Conservation (phyloP, 768 basidiomycete species). For the Pleurotus tuber-regium region DNA sequence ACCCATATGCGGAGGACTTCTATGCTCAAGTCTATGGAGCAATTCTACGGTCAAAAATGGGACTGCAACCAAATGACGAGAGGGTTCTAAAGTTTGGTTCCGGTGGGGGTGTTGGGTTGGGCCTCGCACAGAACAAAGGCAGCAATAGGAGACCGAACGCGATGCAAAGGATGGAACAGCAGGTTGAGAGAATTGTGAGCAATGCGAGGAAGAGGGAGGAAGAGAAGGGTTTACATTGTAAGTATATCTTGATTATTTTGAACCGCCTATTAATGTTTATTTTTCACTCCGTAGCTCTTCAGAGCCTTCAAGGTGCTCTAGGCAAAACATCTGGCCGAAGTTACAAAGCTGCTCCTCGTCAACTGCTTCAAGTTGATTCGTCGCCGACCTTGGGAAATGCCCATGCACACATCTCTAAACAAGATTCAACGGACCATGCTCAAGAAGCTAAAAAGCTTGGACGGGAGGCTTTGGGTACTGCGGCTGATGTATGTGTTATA, state of each 20-base stretch:
- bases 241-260: no score
- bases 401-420: conserved; percentile 53
- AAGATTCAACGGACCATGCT: conserved; percentile 44
- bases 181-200: conserved; percentile 95
- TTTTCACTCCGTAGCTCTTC: conserved; percentile 64
- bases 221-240: conserved; percentile 71
- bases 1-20: conserved; percentile 97
- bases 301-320: conserved; percentile 87
- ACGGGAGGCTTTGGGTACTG: conserved; percentile 65
- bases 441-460: conserved; percentile 76
- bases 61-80: conserved; percentile 68
- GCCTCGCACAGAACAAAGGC: conserved; percentile 60
- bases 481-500: conserved; percentile 43
- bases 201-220: conserved; percentile 85
- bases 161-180: conserved; percentile 91
- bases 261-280: no score
- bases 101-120: conserved; percentile 82
- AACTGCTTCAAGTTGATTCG: conserved; percentile 87
- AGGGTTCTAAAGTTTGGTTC: conserved; percentile 84
- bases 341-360: conserved; percentile 94
- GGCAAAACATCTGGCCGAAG: conserved; percentile 93
- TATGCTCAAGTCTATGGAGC: conserved; percentile 96
- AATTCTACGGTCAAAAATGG: conserved; percentile 75
- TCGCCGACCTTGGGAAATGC: conserved; percentile 45
- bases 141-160: conserved; percentile 74